phyloP scores from a whole-genome alignment of 2,329 filamentous ascomycete species.

The Biscogniauxia mediterranea region DNA sequence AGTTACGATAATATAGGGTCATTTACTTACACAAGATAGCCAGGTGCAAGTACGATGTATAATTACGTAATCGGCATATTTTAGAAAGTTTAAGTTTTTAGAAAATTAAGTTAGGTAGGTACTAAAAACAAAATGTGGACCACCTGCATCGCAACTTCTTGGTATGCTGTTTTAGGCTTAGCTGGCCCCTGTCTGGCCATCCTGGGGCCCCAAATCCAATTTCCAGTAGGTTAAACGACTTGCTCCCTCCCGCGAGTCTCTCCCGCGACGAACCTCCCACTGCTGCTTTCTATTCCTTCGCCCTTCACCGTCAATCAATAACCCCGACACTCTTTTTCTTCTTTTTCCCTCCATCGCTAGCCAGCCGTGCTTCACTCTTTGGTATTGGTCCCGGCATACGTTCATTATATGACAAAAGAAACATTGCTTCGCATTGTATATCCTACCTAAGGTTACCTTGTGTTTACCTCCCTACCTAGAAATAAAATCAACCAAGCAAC shows the following conservation, averaged over 20 bases:
- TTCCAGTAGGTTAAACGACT: background rate
- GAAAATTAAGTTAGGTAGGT: no score
- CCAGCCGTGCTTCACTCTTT: slow-evolving; percentile 3
- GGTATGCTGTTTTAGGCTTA: background rate
- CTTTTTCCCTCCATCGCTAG: background rate
- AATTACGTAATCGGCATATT: no score
- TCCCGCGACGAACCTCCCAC: no score
- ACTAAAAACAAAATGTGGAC: background rate
- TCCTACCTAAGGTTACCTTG: no score
- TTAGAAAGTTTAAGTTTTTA: no score
- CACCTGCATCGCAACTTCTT: background rate
- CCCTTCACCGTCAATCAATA: background rate
- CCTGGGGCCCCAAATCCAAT: background rate
- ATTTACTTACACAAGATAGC: no score
- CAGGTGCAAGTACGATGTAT: no score
- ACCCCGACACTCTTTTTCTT: background rate
- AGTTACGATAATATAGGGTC: no score
- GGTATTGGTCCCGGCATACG: background rate
- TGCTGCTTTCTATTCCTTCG: background rate
- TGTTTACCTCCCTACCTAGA: no score
- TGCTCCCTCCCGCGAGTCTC: background rate
- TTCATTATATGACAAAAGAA: background rate
- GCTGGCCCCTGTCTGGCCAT: background rate
- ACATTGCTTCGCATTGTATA: background rate
- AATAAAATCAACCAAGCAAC: background rate